Evolutionary conservation across 257 asterid species (phyloP).

Genomic region (Gentiana dahurica): DNA sequence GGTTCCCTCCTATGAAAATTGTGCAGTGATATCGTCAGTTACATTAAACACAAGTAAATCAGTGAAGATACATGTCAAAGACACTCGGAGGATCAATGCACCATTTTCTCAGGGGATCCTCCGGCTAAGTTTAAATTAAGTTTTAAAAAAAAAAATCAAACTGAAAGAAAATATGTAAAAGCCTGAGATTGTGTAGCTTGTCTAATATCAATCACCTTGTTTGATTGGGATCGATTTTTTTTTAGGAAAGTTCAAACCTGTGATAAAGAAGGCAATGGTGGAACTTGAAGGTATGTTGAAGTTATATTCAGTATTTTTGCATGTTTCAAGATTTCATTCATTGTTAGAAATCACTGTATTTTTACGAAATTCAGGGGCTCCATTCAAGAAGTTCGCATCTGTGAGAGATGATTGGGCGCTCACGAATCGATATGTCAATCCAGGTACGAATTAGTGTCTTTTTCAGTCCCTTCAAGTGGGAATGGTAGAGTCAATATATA

Average conservation of each 20-base stretch:
- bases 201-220: neutral
- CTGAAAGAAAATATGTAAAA: too few species aligned
- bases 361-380: constrained; percentile 46
- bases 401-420: constrained; percentile 78
- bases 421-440: constrained; percentile 66
- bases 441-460: constrained; percentile 34
- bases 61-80: too few species aligned
- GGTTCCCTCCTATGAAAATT: too few species aligned
- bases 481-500: too few species aligned
- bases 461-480: neutral
- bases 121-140: too few species aligned
- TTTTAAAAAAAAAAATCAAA: too few species aligned
- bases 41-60: too few species aligned
- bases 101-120: too few species aligned
- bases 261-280: constrained; percentile 99
- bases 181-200: too few species aligned
- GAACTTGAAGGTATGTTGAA: constrained; percentile 65
- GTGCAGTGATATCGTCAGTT: too few species aligned
- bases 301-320: neutral
- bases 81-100: too few species aligned
- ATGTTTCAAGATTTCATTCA: neutral
- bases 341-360: neutral
- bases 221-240: neutral
- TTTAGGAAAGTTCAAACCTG: constrained; percentile 90
- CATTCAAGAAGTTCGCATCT: constrained; percentile 76